Evolutionary conservation across 2,329 filamentous ascomycete species (phyloP).

Genomic region (Thelonectria rubi): DNA sequence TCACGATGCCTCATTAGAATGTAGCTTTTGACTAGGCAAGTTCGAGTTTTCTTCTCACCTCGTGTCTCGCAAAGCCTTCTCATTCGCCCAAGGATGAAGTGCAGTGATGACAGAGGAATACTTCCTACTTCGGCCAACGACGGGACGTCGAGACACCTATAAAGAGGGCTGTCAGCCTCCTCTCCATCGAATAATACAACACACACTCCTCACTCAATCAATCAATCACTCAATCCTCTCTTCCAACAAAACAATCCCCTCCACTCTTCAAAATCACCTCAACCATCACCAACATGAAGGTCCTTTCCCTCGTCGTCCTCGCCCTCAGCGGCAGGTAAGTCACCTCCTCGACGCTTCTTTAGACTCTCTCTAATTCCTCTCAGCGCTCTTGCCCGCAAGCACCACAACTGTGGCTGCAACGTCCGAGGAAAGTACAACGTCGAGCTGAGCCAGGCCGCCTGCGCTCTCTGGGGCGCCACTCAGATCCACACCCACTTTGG

Average conservation of each 20-base stretch:
- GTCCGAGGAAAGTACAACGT: constrained; percentile 16
- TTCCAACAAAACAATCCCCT: neutral
- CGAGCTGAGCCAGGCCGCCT: constrained; percentile 18
- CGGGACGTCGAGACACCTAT: no score
- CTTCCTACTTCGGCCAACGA: no score
- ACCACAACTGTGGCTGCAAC: constrained; percentile 31
- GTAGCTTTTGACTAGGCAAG: no score
- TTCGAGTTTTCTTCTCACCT: no score
- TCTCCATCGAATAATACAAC: no score
- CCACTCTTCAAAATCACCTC: neutral
- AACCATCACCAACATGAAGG: neutral
- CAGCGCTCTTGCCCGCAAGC: constrained; percentile 4
- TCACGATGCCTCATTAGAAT: neutral
- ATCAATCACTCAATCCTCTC: no score
- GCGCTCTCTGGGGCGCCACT: constrained; percentile 23
- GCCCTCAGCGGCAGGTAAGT: constrained; percentile 11
- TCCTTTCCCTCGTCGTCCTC: constrained; percentile 2
- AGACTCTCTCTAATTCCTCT: neutral
- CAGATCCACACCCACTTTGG: constrained; percentile 22
- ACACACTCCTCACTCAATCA: no score
- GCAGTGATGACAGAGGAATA: no score
- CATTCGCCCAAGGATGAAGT: no score
- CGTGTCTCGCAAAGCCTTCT: no score
- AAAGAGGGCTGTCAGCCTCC: no score
- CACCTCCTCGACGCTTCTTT: neutral